A percentile compares a stretch with the other conserved stretches of the same genome.
These are phyloP conservation scores for Scedosporium dehoogii DNA, from an alignment of 2,329 filamentous ascomycete genomes.

Conservation along the genomic window DNA sequence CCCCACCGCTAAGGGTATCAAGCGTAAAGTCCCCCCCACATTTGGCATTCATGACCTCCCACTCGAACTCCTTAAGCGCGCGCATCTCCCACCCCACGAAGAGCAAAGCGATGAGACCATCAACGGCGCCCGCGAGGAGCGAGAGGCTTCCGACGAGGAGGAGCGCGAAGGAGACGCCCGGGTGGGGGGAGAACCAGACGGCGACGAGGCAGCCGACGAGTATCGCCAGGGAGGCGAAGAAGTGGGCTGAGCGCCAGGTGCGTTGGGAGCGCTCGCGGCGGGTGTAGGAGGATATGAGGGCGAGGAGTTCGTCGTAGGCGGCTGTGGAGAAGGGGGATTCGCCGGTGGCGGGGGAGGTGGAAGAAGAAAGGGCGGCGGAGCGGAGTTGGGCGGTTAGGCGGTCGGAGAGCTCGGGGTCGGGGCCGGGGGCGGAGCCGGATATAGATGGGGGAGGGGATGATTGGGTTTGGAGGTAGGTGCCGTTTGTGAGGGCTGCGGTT, in stretches of 20 bases:
- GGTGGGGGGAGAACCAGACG: conserved; percentile 74
- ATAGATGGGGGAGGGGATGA: conserved; percentile 1
- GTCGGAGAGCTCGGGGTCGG: conserved; percentile 13
- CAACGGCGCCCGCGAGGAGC: conserved; percentile 65
- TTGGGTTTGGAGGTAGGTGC: conserved; percentile 28
- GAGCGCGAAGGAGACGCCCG: conserved; percentile 71
- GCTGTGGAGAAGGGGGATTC: conserved; percentile 13
- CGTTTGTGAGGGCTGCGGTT: conserved; percentile 18
- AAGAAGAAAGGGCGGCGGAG: conserved; percentile 13
- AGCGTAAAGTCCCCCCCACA: conserved; percentile 15
- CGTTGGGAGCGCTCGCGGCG: conserved; percentile 63
- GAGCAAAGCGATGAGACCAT: conserved; percentile 76
- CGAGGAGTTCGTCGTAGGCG: conserved; percentile 57
- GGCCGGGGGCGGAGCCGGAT: conserved; percentile 9
- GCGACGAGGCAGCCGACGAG: conserved; percentile 67
- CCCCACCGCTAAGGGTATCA: neutral
- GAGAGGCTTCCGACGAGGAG: conserved; percentile 71
- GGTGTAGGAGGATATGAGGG: conserved; percentile 58
- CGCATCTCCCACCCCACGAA: conserved; percentile 81
- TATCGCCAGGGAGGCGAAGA: conserved; percentile 54
- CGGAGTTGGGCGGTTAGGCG: conserved; percentile 23
- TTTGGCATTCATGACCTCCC: conserved; percentile 71
- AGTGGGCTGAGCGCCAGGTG: conserved; percentile 63
- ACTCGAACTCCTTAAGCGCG: conserved; percentile 81
- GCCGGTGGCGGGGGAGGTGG: conserved; percentile 10